Percentiles rank a stretch among this genome's conserved stretches.
These are phyloP conservation scores for Flagelloscypha sp. DNA, from an alignment of 768 basidiomycete species.

Conservation along the genomic window DNA sequence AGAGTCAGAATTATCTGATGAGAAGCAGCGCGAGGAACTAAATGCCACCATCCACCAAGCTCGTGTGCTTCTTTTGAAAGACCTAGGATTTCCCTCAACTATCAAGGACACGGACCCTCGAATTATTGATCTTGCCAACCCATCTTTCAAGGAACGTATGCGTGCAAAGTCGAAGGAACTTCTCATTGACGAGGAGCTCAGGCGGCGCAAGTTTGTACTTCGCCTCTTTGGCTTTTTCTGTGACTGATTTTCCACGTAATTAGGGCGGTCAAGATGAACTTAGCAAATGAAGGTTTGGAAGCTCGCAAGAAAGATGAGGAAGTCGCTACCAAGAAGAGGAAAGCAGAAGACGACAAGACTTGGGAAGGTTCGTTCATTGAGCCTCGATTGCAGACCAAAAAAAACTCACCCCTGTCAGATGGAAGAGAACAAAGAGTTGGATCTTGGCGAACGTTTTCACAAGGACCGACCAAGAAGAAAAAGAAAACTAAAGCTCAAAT, in stretches of 20 bases:
- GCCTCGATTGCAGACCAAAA: background rate
- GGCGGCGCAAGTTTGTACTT: constrained; percentile 64
- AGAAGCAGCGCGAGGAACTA: constrained; percentile 71
- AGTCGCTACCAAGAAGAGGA: constrained; percentile 65
- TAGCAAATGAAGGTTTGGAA: constrained; percentile 87
- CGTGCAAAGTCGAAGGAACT: constrained; percentile 72
- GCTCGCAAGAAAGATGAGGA: constrained; percentile 93
- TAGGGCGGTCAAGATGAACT: constrained; percentile 83
- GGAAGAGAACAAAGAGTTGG: constrained; percentile 75
- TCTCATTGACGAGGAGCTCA: constrained; percentile 83
- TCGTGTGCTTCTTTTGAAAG: constrained; percentile 57
- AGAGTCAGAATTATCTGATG: constrained; percentile 73
- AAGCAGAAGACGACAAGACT: constrained; percentile 76
- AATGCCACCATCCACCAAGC: constrained; percentile 76
- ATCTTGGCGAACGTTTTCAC: constrained; percentile 73
- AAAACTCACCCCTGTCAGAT: constrained; percentile 29
- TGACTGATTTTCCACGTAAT: constrained; percentile 4
- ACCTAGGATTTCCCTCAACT: constrained; percentile 50
- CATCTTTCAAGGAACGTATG: constrained; percentile 61
- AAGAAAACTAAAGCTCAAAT: constrained; percentile 64
- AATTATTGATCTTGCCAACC: constrained; percentile 41
- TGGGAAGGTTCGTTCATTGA: constrained; percentile 68
- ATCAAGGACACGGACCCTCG: constrained; percentile 51
- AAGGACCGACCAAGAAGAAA: constrained; percentile 62
- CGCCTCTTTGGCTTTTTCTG: constrained; percentile 1